phyloP scores from a whole-genome alignment of 169 alveolate genomes.

The Plasmodium reichenowi region DNA sequence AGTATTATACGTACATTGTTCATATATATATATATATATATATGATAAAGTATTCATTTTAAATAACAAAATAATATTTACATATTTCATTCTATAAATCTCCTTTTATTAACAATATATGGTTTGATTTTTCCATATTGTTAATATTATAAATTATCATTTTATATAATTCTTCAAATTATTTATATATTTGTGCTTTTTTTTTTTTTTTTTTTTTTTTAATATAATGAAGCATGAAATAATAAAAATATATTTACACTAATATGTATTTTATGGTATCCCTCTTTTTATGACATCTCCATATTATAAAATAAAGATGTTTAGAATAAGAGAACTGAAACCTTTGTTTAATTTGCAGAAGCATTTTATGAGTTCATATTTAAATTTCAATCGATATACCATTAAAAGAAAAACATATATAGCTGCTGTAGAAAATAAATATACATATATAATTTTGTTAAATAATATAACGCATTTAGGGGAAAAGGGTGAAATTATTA shows the following conservation, averaged over 20 bases:
- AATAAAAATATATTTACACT: too few relatives aligned
- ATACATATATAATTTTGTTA: constrained; percentile 36
- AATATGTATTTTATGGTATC: not conserved
- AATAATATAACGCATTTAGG: constrained; percentile 62
- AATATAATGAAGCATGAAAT: not conserved
- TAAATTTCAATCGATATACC: constrained; percentile 59
- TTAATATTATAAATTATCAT: too few relatives aligned
- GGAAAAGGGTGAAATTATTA: constrained; percentile 59
- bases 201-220: constrained; percentile 18
- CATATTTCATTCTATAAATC: too few relatives aligned
- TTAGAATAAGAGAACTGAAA: constrained; percentile 13
- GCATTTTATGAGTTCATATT: constrained; percentile 50
- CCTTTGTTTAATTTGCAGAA: constrained; percentile 13
- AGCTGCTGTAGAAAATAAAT: constrained; percentile 67
- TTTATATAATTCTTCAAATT: not conserved
- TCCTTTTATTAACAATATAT: too few relatives aligned
- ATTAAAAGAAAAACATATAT: constrained; percentile 68
- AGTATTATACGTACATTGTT: too few relatives aligned
- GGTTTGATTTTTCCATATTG: too few relatives aligned
- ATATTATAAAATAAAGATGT: not conserved
- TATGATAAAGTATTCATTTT: too few relatives aligned
- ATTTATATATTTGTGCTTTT: not conserved
- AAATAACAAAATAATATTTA: too few relatives aligned
- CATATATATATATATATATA: too few relatives aligned
- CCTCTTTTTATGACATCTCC: not conserved